Conservation (phyloP, 371 early-diverging fungal species). For the Mucor velutinosus region DNA sequence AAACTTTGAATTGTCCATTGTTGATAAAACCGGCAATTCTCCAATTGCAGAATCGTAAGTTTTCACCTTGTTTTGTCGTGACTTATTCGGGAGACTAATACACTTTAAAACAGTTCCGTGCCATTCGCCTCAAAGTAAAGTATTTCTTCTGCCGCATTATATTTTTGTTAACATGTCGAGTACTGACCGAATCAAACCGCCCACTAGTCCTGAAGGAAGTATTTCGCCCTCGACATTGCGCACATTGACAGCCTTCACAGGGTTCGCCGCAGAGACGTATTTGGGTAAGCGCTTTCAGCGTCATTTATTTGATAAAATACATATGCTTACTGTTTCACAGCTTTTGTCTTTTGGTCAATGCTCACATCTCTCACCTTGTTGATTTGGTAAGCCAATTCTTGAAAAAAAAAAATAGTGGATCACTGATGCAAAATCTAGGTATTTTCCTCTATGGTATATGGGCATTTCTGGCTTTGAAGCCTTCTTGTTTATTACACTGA, state of each 20-base stretch:
- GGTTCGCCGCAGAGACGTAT: conserved; percentile 57
- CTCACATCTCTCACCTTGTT: conserved; percentile 72
- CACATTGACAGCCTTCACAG: conserved; percentile 23
- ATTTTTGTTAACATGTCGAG: conserved; percentile 7
- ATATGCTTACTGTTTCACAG: conserved; percentile 23
- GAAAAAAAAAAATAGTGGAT: background rate
- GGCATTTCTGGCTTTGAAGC: conserved; percentile 83
- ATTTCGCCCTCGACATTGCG: conserved; percentile 42
- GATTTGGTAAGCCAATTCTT: conserved; percentile 63
- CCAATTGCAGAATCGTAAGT: conserved; percentile 26
- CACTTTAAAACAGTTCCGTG: conserved; percentile 5
- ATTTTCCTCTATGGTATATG: conserved; percentile 86
- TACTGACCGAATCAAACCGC: background rate
- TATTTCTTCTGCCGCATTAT: background rate
- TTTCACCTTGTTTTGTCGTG: background rate
- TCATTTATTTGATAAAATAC: background rate
- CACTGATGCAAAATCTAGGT: conserved; percentile 20
- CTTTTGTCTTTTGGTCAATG: conserved; percentile 81
- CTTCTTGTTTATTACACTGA: conserved; percentile 64
- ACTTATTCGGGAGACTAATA: conserved; percentile 12
- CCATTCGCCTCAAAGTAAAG: conserved; percentile 29
- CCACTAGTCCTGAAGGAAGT: conserved; percentile 36
- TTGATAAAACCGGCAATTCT: conserved; percentile 43
- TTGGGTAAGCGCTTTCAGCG: conserved; percentile 41
- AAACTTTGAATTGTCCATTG: conserved; percentile 54